phyloP scores from a whole-genome alignment of 202 grass and related monocot species.

The Saccharum hybrid region DNA sequence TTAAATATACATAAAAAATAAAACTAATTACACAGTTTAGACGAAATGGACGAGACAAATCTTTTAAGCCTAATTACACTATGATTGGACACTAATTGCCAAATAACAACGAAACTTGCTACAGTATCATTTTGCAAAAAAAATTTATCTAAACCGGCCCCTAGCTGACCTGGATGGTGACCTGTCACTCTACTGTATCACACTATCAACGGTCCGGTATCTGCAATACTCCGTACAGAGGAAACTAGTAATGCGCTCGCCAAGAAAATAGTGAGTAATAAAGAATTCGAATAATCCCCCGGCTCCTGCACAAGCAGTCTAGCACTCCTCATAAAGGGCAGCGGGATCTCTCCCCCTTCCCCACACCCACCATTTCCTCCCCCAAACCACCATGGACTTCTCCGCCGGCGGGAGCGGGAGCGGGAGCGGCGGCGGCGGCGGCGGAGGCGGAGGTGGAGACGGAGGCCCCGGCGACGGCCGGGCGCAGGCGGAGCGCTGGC shows the following conservation, averaged over 20 bases:
- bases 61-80: too few species aligned
- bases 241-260: neutral
- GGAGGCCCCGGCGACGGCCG: slow-evolving; percentile 36
- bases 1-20: too few species aligned
- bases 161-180: neutral
- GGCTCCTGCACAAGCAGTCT: neutral
- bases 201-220: neutral
- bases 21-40: too few species aligned
- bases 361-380: slow-evolving; percentile 4
- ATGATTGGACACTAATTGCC: too few species aligned
- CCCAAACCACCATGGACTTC: slow-evolving; percentile 55
- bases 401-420: slow-evolving; percentile 32
- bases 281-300: neutral
- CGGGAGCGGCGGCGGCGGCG: slow-evolving; percentile 17
- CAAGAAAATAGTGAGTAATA: neutral
- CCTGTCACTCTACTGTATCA: neutral
- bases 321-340: neutral
- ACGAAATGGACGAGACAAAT: too few species aligned
- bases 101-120: too few species aligned
- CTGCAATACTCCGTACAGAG: neutral
- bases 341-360: neutral
- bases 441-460: slow-evolving; percentile 17
- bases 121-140: too few species aligned
- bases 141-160: too few species aligned
- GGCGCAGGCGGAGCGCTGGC: slow-evolving; percentile 74